These are phyloP conservation scores for Pholiota microspora DNA, from an alignment of 768 basidiomycete genomes.

Conservation along the genomic window DNA sequence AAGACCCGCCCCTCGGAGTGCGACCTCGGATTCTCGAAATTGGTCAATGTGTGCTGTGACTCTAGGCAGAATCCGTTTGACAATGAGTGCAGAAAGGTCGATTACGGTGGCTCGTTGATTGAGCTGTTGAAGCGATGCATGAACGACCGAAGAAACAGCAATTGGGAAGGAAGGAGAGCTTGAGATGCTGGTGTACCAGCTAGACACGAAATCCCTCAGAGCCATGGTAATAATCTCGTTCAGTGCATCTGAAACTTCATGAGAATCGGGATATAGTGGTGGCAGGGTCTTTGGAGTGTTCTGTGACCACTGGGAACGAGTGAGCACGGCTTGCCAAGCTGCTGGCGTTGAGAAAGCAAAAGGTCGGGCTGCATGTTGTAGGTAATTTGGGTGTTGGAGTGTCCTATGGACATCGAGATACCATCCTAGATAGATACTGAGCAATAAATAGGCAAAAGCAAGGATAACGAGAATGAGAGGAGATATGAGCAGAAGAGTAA, in stretches of 20 bases:
- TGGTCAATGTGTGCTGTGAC: conserved; percentile 87
- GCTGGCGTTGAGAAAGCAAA: conserved; percentile 89
- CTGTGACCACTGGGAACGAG: conserved; percentile 88
- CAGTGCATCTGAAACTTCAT: conserved; percentile 65
- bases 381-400: conserved; percentile 26
- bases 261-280: conserved; percentile 61
- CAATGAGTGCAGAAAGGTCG: conserved; percentile 74
- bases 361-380: conserved; percentile 64
- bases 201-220: conserved; percentile 82
- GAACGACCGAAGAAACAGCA: conserved; percentile 75
- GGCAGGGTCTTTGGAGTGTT: conserved; percentile 65
- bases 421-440: conserved; percentile 56
- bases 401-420: conserved; percentile 49
- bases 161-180: conserved; percentile 86
- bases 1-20: conserved; percentile 77
- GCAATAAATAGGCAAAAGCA: conserved; percentile 46
- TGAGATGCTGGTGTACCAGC: conserved; percentile 89
- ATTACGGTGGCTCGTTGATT: conserved; percentile 53
- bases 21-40: conserved; percentile 87
- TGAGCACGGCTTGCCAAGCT: conserved; percentile 90
- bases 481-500: conserved; percentile 60
- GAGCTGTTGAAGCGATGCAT: conserved; percentile 59
- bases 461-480: conserved; percentile 55
- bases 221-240: conserved; percentile 82
- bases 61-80: conserved; percentile 84